Evolutionary conservation across 371 early-diverging fungal species (phyloP).

Genomic region (Haplosporangium sp.): DNA sequence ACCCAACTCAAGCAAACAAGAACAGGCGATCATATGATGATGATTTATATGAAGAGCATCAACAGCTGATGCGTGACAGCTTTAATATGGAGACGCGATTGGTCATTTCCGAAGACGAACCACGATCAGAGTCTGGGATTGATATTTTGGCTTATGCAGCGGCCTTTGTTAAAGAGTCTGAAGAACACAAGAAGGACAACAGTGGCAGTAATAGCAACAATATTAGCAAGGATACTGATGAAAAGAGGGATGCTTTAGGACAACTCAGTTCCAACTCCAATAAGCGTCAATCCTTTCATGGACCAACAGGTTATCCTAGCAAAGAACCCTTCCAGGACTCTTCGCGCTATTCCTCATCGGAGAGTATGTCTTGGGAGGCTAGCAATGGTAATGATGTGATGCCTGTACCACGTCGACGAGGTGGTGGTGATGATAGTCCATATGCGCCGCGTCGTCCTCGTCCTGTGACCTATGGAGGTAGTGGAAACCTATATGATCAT

Average conservation of each 20-base stretch:
- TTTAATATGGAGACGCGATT: conserved; percentile 52
- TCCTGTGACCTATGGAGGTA: conserved; percentile 51
- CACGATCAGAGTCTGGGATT: conserved; percentile 48
- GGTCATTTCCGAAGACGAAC: conserved; percentile 50
- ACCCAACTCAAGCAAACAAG: conserved; percentile 18
- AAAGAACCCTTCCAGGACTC: conserved; percentile 42
- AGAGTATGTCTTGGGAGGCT: conserved; percentile 41
- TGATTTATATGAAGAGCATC: conserved; percentile 48
- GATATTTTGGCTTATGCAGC: conserved; percentile 53
- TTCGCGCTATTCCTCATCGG: conserved; percentile 26
- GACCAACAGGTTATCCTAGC: conserved; percentile 46
- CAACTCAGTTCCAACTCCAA: conserved; percentile 37
- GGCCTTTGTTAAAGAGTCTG: conserved; percentile 45
- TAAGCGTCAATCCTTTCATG: conserved; percentile 53
- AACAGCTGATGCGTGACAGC: conserved; percentile 48
- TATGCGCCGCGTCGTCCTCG: conserved; percentile 46
- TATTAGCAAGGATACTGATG: conserved; percentile 18
- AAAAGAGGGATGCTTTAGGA: conserved; percentile 30
- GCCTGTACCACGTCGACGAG: conserved; percentile 35
- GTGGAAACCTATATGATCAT: conserved; percentile 48
- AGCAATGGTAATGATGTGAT: conserved; percentile 22
- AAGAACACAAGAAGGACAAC: conserved; percentile 46
- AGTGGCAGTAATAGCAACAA: too few relatives aligned
- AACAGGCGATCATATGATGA: conserved; percentile 47
- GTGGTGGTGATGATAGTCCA: conserved; percentile 32